Evolutionary conservation across 805 yeast species (phyloP).

Genomic region (Candida chilensis): DNA sequence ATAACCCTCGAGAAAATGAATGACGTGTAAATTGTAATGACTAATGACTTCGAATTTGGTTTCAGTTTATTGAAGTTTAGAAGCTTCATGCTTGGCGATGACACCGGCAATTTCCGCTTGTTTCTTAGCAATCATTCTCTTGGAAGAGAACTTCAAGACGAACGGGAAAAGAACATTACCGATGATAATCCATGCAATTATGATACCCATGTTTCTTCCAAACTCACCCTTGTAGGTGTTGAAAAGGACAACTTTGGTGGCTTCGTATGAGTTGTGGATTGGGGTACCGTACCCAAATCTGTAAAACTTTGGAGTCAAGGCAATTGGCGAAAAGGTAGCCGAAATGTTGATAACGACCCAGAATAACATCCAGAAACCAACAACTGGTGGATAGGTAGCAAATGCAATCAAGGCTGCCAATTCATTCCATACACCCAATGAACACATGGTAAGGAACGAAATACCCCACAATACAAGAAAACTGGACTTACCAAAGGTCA

Average conservation of each 20-base stretch:
- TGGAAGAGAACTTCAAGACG: slow-evolving; percentile 30
- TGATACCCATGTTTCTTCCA: slow-evolving; percentile 53
- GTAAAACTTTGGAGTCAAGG: slow-evolving; percentile 45
- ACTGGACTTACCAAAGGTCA: slow-evolving; percentile 57
- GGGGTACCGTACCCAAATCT: slow-evolving; percentile 65
- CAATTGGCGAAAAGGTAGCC: slow-evolving; percentile 61
- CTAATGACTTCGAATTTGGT: not conserved
- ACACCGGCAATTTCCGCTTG: not conserved
- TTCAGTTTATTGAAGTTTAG: not conserved
- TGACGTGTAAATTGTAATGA: too few relatives aligned
- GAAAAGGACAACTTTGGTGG: slow-evolving; percentile 49
- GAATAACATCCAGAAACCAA: slow-evolving; percentile 65
- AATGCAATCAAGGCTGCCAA: slow-evolving; percentile 45
- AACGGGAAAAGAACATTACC: slow-evolving; percentile 34
- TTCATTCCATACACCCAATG: slow-evolving; percentile 73
- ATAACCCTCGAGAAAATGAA: too few relatives aligned
- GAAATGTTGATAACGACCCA: slow-evolving; percentile 66
- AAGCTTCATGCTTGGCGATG: not conserved
- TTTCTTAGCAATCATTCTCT: slow-evolving; percentile 17
- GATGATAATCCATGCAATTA: slow-evolving; percentile 52
- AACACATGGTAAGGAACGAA: slow-evolving; percentile 58
- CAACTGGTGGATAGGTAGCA: slow-evolving; percentile 46
- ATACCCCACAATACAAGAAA: slow-evolving; percentile 71
- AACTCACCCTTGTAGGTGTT: slow-evolving; percentile 45
- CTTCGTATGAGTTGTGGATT: slow-evolving; percentile 54